A percentile compares a stretch with the other conserved stretches of the same genome.
Evolutionary conservation across 352 stramenopile species (phyloP).

Genomic region (Globisporangium middletonii): DNA sequence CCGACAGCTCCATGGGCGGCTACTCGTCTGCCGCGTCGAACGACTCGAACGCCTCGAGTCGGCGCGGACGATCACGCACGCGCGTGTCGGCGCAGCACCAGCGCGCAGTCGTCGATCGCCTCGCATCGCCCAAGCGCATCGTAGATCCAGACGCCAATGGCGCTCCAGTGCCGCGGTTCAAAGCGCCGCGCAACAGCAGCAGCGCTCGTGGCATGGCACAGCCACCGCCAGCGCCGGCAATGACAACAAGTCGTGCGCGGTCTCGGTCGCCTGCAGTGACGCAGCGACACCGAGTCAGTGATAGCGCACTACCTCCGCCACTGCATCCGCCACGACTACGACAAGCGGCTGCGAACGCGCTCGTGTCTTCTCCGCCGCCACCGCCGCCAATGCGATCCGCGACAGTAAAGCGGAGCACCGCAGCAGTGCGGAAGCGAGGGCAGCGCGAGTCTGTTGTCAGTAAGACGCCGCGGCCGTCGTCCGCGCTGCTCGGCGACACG

Average conservation of each 20-base stretch:
- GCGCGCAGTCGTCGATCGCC: constrained; percentile 38
- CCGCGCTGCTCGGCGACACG: constrained; percentile 37
- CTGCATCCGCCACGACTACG: no score
- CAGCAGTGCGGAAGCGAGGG: no score
- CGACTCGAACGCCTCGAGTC: constrained; percentile 39
- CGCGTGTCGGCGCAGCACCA: constrained; percentile 43
- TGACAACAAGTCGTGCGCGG: no score
- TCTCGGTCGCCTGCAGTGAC: no score
- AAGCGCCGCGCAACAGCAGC: constrained; percentile 12
- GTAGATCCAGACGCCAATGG: constrained; percentile 9
- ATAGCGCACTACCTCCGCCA: no score
- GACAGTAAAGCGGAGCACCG: not conserved
- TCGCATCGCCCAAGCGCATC: constrained; percentile 49
- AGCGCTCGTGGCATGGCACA: no score
- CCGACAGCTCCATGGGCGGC: constrained; percentile 50
- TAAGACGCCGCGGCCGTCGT: not conserved
- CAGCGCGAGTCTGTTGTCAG: not conserved
- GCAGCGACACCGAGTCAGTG: no score
- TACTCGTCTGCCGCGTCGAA: constrained; percentile 65
- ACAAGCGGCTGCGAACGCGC: no score
- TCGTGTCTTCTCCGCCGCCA: no score
- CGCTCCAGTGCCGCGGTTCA: constrained; percentile 14
- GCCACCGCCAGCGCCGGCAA: no score
- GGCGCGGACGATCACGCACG: constrained; percentile 29
- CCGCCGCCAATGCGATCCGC: no score